These are phyloP conservation scores for Yamagishiella unicocca DNA, from an alignment of 139 green algal genomes.

Conservation along the genomic window DNA sequence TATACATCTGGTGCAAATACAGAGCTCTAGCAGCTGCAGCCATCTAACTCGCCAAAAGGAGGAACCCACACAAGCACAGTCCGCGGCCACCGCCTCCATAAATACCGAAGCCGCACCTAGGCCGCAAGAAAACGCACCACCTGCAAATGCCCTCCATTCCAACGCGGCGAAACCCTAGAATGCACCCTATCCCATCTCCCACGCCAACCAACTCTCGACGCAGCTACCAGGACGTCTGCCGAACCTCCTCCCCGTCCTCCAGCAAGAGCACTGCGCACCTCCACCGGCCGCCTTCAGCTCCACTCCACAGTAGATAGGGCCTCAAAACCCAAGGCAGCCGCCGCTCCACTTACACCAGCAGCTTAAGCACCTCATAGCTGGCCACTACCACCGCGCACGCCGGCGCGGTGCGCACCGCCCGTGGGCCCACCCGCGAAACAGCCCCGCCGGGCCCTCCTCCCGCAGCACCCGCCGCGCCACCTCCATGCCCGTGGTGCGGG, in stretches of 20 bases:
- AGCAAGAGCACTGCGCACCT: too few relatives aligned
- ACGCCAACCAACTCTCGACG: neutral
- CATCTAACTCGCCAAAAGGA: too few relatives aligned
- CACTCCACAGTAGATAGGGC: neutral
- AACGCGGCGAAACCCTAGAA: too few relatives aligned
- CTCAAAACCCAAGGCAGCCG: neutral
- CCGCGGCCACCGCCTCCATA: too few relatives aligned
- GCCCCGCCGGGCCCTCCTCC: constrained; percentile 70
- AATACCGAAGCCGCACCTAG: too few relatives aligned
- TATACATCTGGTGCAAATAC: too few relatives aligned
- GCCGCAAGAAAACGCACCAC: too few relatives aligned
- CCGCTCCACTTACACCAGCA: constrained; percentile 25
- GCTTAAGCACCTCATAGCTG: constrained; percentile 91
- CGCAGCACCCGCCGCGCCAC: constrained; percentile 66
- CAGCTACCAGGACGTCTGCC: neutral
- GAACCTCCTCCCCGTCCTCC: too few relatives aligned
- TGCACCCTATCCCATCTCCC: too few relatives aligned
- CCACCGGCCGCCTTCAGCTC: neutral
- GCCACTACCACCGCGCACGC: constrained; percentile 93
- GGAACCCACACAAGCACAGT: too few relatives aligned
- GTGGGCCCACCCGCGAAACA: constrained; percentile 86
- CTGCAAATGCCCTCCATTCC: too few relatives aligned
- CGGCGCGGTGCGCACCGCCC: constrained; percentile 80
- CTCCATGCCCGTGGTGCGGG: neutral
- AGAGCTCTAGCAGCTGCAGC: too few relatives aligned